These are phyloP conservation scores for Pseudopithomyces maydicus DNA, from an alignment of 2,329 filamentous ascomycete species.

Conservation along the genomic window DNA sequence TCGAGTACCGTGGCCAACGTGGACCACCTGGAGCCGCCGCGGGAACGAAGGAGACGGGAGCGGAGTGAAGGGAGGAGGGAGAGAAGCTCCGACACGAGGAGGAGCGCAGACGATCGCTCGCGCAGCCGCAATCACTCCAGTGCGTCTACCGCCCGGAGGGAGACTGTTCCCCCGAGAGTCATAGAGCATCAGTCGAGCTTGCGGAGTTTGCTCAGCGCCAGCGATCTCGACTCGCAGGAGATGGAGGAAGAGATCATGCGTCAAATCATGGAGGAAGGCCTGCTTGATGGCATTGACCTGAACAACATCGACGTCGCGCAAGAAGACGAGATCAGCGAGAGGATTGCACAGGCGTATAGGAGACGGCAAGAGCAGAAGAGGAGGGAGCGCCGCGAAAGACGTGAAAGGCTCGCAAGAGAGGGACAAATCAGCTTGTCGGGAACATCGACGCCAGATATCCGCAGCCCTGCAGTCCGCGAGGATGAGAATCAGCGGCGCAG, in stretches of 20 bases:
- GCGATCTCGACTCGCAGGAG: conserved; percentile 75
- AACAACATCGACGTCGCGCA: conserved; percentile 83
- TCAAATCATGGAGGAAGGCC: conserved; percentile 85
- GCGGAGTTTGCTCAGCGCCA: conserved; percentile 79
- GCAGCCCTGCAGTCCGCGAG: conserved; percentile 33
- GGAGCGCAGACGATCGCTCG: conserved; percentile 30
- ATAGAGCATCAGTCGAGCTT: conserved; percentile 91
- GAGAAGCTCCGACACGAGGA: conserved; percentile 32
- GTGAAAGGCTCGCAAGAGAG: conserved; percentile 47
- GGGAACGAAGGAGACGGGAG: conserved; percentile 39
- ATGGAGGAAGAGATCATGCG: conserved; percentile 87
- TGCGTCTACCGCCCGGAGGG: conserved; percentile 22
- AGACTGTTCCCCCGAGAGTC: conserved; percentile 53
- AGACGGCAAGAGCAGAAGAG: conserved; percentile 70
- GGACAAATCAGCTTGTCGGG: conserved; percentile 30
- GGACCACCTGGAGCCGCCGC: conserved; percentile 31
- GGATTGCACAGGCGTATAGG: conserved; percentile 87
- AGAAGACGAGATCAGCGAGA: conserved; percentile 87
- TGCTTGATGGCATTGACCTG: conserved; percentile 86
- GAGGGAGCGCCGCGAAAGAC: conserved; percentile 47
- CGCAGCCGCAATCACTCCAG: conserved; percentile 30
- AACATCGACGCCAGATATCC: conserved; percentile 28
- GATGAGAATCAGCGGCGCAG: conserved; percentile 38
- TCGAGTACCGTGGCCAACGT: conserved; percentile 49
- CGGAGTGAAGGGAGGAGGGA: conserved; percentile 47